Evolutionary conservation across 164 flowering plant species (phyloP), one percentile per base, ranked within the genome.

Genomic region (Litsea cubeba): DNA sequence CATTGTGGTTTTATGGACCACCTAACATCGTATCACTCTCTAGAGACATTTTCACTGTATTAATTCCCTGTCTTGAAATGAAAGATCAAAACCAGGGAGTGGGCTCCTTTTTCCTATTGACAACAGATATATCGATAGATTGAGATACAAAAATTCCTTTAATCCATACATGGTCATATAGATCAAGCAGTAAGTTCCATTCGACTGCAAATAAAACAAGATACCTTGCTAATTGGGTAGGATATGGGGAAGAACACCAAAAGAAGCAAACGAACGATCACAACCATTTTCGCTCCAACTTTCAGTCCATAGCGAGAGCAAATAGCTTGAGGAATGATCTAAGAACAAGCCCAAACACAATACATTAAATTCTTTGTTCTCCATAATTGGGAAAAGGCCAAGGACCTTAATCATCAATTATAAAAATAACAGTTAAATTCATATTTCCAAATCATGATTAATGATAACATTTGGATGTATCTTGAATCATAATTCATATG

Each of bases 251-350:
- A 86, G 77, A 84, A 65, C 54, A 87, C 71, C 51, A 83, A 32
- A 22, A 91, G 77, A 68, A 91, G 84, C 51, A 91, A 54, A 24
- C 90, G 86, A 75, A 89, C 93, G 12, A 91, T 15, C 6, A 62
- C 25, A 10, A 83, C 78, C 62, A 89, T 64, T 71, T 82, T 88
- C 68, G 96, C 93, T 6, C 93, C 96, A 72, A 91, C 79, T 58
- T 81, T 81, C 30, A 91, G 81, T n/a, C 93, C 96, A 80, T 91
- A 85, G 20, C 87, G 82, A 10, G 96, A 82, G 64, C 93, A 91
- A 2, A 89, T 76, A 62, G 96, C 84, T 81, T 91, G 96, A 70
- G 96, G 96, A 11, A 91, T 81, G 32, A 91, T 89, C 96, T 91
- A 72, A 35, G 62, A 65, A 63, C 6, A 10, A n/a, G n/a, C 15